phyloP scores from a whole-genome alignment of 805 yeast species.

The Kodamaea hsintzibuensis region DNA sequence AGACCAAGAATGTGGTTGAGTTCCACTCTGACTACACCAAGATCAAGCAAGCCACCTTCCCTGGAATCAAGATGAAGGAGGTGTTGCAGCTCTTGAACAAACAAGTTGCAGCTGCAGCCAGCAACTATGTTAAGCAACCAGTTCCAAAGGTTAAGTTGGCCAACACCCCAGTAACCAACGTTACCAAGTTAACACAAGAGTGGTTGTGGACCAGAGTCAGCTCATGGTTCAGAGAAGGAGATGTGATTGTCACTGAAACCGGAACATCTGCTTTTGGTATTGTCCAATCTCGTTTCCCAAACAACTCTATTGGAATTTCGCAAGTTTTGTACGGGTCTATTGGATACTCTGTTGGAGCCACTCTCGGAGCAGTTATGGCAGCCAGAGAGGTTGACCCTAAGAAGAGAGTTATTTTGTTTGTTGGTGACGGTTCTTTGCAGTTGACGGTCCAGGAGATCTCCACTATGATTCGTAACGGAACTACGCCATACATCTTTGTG shows the following conservation, averaged over 20 bases:
- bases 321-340: conserved; percentile 40
- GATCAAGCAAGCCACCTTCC: conserved; percentile 30
- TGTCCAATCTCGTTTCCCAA: conserved; percentile 31
- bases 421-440: conserved; percentile 25
- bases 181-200: conserved; percentile 23
- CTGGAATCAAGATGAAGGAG: conserved; percentile 34
- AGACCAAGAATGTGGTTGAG: conserved; percentile 33
- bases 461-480: conserved; percentile 18
- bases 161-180: conserved; percentile 15
- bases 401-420: conserved; percentile 21
- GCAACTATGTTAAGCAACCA: conserved; percentile 18
- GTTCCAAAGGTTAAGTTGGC: conserved; percentile 19
- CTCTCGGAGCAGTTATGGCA: conserved; percentile 36
- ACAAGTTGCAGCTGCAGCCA: conserved; percentile 13
- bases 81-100: conserved; percentile 22
- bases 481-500: conserved; percentile 19
- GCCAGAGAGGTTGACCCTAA: conserved; percentile 33
- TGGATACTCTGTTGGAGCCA: conserved; percentile 37
- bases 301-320: conserved; percentile 31
- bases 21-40: conserved; percentile 36
- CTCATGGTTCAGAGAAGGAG: conserved; percentile 31
- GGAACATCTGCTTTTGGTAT: conserved; percentile 40
- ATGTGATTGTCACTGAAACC: conserved; percentile 35
- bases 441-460: conserved; percentile 27
- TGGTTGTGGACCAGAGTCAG: conserved; percentile 33